phyloP scores from a whole-genome alignment of 768 basidiomycete genomes.

The Lyophyllum shimeji region DNA sequence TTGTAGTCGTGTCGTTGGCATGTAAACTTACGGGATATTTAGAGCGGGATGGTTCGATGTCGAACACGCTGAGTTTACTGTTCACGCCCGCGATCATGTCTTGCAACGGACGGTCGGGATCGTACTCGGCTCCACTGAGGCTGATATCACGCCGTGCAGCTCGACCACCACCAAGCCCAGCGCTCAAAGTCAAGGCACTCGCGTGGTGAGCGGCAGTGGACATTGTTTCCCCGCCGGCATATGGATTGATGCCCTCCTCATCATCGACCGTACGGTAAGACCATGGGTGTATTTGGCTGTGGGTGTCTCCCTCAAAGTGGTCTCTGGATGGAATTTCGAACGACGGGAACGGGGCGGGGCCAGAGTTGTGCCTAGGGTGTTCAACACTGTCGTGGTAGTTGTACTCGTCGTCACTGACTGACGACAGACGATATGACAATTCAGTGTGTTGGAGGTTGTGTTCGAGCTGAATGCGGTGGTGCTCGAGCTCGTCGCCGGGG shows the following conservation, averaged over 20 bases:
- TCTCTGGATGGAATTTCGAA: constrained; percentile 59
- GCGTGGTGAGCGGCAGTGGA: constrained; percentile 91
- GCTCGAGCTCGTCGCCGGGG: constrained; percentile 71
- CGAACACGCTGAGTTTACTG: constrained; percentile 56
- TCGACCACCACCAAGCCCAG: constrained; percentile 69
- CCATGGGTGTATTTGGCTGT: constrained; percentile 52
- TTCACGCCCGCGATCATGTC: constrained; percentile 67
- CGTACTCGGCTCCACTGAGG: constrained; percentile 79
- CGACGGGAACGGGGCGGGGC: constrained; percentile 55
- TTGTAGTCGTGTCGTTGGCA: constrained; percentile 1
- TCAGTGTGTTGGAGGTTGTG: constrained; percentile 74
- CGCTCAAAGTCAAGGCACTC: constrained; percentile 81
- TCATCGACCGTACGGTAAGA: constrained; percentile 37
- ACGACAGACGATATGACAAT: constrained; percentile 69
- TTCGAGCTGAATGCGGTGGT: constrained; percentile 76
- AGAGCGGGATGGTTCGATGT: constrained; percentile 50
- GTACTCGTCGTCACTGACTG: constrained; percentile 39
- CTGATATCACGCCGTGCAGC: constrained; percentile 50
- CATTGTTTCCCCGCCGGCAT: constrained; percentile 64
- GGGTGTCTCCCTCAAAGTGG: constrained; percentile 52
- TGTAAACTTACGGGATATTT: constrained; percentile 41
- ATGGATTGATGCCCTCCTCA: constrained; percentile 66
- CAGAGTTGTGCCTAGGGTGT: constrained; percentile 69
- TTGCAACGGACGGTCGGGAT: constrained; percentile 78
- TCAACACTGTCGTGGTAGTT: constrained; percentile 57